phyloP scores from a whole-genome alignment of 805 yeast genomes.

The Lipomyces yamadae region DNA sequence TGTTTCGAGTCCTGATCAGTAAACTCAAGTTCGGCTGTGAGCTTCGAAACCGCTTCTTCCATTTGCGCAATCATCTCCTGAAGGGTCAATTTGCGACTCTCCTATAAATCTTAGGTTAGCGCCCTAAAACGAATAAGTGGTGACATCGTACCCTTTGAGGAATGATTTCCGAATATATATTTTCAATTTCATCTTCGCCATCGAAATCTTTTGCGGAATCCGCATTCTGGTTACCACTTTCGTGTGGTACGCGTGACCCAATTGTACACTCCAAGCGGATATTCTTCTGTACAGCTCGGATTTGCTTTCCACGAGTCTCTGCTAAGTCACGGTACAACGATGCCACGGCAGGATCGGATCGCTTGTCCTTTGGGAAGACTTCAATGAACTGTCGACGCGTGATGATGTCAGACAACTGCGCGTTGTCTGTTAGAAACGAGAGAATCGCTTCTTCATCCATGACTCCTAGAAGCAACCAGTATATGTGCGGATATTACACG shows the following conservation, averaged over 20 bases:
- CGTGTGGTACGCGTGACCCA: conserved; percentile 13
- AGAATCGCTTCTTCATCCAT: conserved; percentile 30
- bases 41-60: conserved; percentile 26
- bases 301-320: conserved; percentile 14
- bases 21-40: conserved; percentile 11
- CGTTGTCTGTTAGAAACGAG: conserved; percentile 24
- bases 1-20: conserved; percentile 11
- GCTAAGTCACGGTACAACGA: conserved; percentile 27
- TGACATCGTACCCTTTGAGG: conserved; percentile 7
- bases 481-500: neutral
- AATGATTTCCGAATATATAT: conserved; percentile 14
- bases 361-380: conserved; percentile 24
- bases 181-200: conserved; percentile 14
- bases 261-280: conserved; percentile 21
- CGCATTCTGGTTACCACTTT: neutral
- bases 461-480: neutral
- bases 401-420: conserved; percentile 24
- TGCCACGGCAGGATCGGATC: conserved; percentile 16
- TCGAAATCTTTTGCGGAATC: conserved; percentile 6
- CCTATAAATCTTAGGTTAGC: neutral
- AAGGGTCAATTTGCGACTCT: conserved; percentile 11
- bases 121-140: neutral
- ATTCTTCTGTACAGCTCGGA: conserved; percentile 11
- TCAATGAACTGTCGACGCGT: conserved; percentile 24
- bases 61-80: conserved; percentile 19